These are phyloP conservation scores for Phytophthora rubi DNA, from an alignment of 352 stramenopile genomes.

Conservation along the genomic window DNA sequence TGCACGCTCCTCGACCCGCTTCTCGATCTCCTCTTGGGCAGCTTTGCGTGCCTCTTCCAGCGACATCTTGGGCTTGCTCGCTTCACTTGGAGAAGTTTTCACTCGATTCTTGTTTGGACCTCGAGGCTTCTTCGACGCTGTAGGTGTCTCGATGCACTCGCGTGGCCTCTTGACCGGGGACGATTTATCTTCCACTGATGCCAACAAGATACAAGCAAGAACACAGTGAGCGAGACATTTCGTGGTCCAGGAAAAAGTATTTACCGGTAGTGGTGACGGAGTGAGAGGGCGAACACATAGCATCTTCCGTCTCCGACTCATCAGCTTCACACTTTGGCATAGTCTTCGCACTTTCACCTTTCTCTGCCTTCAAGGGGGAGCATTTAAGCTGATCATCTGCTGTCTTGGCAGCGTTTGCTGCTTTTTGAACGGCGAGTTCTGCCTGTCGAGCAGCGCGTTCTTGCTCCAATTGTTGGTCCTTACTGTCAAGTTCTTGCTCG, in stretches of 20 bases:
- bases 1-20: not conserved
- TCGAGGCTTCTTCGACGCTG: not conserved
- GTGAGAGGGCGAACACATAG: not conserved
- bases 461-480: not conserved
- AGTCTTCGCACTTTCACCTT: not conserved
- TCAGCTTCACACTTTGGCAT: not conserved
- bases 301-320: not conserved
- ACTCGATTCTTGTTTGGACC: not conserved
- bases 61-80: not conserved
- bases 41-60: not conserved
- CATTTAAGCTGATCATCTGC: not conserved
- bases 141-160: not conserved
- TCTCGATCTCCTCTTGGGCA: not conserved
- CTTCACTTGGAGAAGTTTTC: not conserved
- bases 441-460: not conserved
- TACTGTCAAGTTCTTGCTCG: not conserved
- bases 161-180: not conserved
- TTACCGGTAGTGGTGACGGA: not conserved
- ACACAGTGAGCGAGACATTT: not conserved
- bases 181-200: not conserved
- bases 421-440: not conserved
- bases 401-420: not conserved
- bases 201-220: not conserved
- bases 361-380: not conserved
- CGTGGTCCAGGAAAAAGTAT: not conserved